phyloP scores from a whole-genome alignment of 768 basidiomycete genomes.

The Mrakia hoshinonis region DNA sequence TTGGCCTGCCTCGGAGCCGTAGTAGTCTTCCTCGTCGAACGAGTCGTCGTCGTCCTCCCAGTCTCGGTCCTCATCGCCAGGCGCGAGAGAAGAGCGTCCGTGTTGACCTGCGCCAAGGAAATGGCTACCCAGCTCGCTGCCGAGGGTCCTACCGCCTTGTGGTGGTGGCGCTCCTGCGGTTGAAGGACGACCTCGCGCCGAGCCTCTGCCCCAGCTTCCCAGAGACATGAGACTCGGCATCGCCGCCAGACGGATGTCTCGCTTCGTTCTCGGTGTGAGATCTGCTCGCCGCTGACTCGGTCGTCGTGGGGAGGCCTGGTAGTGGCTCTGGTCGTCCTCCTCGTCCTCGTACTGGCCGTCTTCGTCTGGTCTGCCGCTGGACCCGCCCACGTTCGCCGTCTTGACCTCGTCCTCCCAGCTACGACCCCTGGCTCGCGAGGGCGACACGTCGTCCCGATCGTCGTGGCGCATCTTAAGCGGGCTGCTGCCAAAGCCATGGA shows the following conservation, averaged over 20 bases:
- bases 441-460: neutral
- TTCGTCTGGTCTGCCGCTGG: neutral
- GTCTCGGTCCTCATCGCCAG: slow-evolving; percentile 10
- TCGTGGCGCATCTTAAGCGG: neutral
- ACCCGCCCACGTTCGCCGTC: neutral
- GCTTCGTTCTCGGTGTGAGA: neutral
- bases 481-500: neutral
- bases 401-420: slow-evolving; percentile 6
- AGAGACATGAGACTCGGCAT: neutral
- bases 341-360: neutral
- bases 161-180: neutral
- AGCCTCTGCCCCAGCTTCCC: neutral
- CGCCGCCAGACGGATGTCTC: neutral
- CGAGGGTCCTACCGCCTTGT: too few species aligned
- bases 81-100: neutral
- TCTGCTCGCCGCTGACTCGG: neutral
- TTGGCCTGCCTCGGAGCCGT: neutral
- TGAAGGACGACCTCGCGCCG: neutral
- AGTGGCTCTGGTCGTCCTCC: neutral
- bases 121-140: neutral
- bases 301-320: neutral
- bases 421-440: neutral
- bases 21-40: neutral
- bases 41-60: neutral
- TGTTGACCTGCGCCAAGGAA: neutral